Percentiles rank a stretch among this genome's conserved stretches.
Evolutionary conservation across 192 early-diverging fungal genomes (phyloP).

Genomic region (Podila epigama): DNA sequence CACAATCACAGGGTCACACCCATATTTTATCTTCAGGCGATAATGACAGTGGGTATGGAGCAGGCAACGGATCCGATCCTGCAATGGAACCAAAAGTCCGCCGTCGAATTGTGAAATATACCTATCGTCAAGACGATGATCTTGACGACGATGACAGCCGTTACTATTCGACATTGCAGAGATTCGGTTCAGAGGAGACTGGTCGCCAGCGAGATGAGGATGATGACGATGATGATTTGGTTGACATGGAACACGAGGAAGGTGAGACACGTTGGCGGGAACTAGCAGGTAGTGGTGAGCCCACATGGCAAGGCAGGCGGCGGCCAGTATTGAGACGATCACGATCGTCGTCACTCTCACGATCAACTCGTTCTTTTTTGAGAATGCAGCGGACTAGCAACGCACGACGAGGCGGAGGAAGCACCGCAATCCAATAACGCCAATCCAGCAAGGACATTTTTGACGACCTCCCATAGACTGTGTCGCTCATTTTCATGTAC

Average conservation of each 20-base stretch:
- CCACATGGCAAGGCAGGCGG: background rate
- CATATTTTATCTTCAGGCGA: constrained; percentile 3
- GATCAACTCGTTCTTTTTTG: constrained; percentile 4
- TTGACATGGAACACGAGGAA: too few species aligned
- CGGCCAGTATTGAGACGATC: constrained; percentile 2
- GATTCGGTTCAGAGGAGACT: background rate
- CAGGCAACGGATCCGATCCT: constrained; percentile 1
- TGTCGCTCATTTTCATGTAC: too few species aligned
- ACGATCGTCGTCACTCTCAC: constrained; percentile 18
- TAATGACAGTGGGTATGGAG: constrained; percentile 42
- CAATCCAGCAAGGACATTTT: background rate
- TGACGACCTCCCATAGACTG: background rate
- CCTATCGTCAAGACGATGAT: constrained; percentile 24
- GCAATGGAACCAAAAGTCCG: background rate
- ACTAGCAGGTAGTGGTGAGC: constrained; percentile 11
- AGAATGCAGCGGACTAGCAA: background rate
- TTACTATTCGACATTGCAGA: background rate
- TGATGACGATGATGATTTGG: too few species aligned
- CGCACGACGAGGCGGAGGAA: constrained; percentile 1
- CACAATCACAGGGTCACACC: too few species aligned
- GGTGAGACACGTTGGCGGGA: constrained; percentile 18
- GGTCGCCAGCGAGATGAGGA: too few species aligned
- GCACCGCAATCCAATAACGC: background rate
- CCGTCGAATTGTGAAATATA: constrained; percentile 42
- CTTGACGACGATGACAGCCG: background rate